phyloP scores from a whole-genome alignment of 78 protist genomes.

The Creolimax fragrantissima region DNA sequence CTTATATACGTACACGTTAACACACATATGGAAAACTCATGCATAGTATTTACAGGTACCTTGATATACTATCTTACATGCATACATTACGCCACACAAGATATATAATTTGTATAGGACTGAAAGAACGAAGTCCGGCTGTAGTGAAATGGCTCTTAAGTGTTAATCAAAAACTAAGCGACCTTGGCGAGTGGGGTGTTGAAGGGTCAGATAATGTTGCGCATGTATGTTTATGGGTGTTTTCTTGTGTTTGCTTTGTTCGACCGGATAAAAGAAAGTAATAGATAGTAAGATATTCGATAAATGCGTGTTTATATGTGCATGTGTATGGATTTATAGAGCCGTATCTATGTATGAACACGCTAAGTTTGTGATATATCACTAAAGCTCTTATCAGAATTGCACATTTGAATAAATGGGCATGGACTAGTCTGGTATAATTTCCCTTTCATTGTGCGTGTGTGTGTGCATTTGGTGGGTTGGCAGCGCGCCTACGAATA shows the following conservation, averaged over 20 bases:
- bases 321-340: not conserved
- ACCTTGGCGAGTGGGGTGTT: not conserved
- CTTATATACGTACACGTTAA: not conserved
- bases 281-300: too few relatives aligned
- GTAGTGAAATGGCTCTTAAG: slow-evolving; percentile 21
- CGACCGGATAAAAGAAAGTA: too few relatives aligned
- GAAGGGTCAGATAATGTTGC: not conserved
- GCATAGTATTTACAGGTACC: too few relatives aligned
- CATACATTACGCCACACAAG: not conserved
- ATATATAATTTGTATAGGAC: not conserved
- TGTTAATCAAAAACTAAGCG: slow-evolving; percentile 17
- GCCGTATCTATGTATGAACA: not conserved
- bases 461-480: too few relatives aligned
- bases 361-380: too few relatives aligned
- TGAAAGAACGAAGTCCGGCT: slow-evolving; percentile 2
- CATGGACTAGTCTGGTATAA: too few relatives aligned
- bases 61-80: not conserved
- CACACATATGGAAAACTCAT: too few relatives aligned
- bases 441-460: too few relatives aligned
- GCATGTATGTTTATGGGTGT: not conserved
- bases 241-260: not conserved
- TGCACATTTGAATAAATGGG: too few relatives aligned
- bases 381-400: too few relatives aligned
- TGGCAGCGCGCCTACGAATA: too few relatives aligned
- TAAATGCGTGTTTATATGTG: not conserved